Evolutionary conservation across 2,329 filamentous ascomycete species (phyloP), one percentile per base, ranked within the genome.

Genomic region (Paraphaeosphaeria minitans): DNA sequence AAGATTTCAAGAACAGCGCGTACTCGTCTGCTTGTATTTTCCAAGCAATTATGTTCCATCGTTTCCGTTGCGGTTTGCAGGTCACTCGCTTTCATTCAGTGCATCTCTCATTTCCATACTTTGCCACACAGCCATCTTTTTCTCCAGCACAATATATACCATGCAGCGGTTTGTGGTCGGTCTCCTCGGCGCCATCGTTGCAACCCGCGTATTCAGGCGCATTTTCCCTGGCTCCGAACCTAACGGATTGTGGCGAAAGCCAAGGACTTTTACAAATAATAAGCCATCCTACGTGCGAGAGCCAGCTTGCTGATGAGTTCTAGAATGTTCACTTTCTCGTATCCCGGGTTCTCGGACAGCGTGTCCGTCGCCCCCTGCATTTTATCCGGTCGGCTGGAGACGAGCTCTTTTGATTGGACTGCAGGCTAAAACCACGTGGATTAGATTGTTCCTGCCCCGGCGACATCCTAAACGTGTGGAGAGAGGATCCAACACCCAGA

Each of bases 361-460:
- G 31, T 19, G 41, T 27, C 51, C 41, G 41, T 27, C 27, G 29
- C 31, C 29, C 46, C 41, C 27, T 6, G 27, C 29, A 45, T 16
- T 46, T 53, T 53, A 53, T 39, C 51, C 51, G 51, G 51, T 53
- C 51, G 51, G 41, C 27, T 46, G 51, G 51, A 53, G 39, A 45
- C 27, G 51, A 53, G 24, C 16, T 16, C 24, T 16, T 45, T n/a
- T 45, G 41, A 53, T 53, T 53, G 51, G 51, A 31, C 14, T 10
- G 19, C 41, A 35, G 51, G 51, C 41, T 53, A 53, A 53, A 43
- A 53, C 39, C 39, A 53, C 51, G 51, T 53, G 51, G 41, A 35
- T 14, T n/a, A 35, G 19, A 46, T 45, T n/a, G 51, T 53, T 53
- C 51, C 51, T 53, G 51, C 51, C 27, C 41, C 35, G 41, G 41